Conservation (phyloP, 2,329 filamentous ascomycete genomes). For the Mycosphaerella sp. region DNA sequence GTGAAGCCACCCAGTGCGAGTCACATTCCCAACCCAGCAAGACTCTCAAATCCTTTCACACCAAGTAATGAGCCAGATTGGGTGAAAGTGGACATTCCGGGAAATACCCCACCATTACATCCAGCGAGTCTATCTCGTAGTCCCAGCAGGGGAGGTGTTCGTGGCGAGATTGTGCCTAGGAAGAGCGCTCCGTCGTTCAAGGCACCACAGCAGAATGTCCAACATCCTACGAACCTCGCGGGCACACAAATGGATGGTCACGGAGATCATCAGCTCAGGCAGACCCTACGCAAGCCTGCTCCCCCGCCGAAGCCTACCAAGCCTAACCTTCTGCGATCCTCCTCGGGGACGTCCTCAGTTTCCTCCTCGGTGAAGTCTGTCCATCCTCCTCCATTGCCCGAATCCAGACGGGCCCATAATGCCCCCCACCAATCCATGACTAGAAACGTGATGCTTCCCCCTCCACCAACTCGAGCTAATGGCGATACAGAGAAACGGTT, state of each 20-base stretch:
- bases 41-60: constrained; percentile 75
- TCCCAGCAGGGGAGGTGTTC: constrained; percentile 3
- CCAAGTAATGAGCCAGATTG: constrained; percentile 73
- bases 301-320: constrained; percentile 33
- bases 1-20: constrained; percentile 59
- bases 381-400: constrained; percentile 18
- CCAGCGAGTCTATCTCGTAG: constrained; percentile 17
- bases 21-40: constrained; percentile 63
- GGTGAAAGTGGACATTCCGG: constrained; percentile 50
- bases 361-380: constrained; percentile 16
- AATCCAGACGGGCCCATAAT: constrained; percentile 18
- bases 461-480: constrained; percentile 16
- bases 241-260: constrained; percentile 10
- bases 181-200: constrained; percentile 17
- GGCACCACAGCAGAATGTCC: constrained; percentile 4
- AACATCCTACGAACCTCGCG: constrained; percentile 2
- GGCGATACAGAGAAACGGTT: constrained; percentile 10
- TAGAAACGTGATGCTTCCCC: constrained; percentile 9
- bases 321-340: constrained; percentile 28
- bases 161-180: constrained; percentile 13
- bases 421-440: neutral
- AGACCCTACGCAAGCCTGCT: constrained; percentile 31
- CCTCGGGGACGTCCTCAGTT: constrained; percentile 21
- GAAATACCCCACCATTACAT: constrained; percentile 20
- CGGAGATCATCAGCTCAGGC: constrained; percentile 18